Percentiles rank a stretch among this genome's conserved stretches.
Conservation (phyloP, 108 stramenopile species). For the Skeletonema menzelii region DNA sequence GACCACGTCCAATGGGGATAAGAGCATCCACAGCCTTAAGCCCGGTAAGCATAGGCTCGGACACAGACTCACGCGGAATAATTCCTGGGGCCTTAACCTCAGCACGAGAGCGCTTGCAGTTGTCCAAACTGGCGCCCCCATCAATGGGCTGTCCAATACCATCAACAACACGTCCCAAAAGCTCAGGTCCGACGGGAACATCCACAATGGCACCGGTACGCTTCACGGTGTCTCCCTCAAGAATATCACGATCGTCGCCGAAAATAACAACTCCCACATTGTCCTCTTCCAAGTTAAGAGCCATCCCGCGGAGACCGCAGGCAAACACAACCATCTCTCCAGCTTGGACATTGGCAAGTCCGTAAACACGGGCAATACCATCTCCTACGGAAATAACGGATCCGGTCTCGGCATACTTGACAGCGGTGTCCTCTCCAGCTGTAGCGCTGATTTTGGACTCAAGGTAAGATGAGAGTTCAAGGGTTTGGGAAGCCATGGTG, state of each 20-base stretch:
- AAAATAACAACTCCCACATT: conserved; percentile 99
- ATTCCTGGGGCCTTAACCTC: conserved; percentile 99
- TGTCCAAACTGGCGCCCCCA: conserved; percentile 93
- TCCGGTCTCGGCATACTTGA: conserved; percentile 96
- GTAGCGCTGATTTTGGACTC: conserved; percentile 93
- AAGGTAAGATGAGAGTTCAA: conserved; percentile 96
- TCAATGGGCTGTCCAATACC: conserved; percentile 98
- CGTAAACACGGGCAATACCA: conserved; percentile 99
- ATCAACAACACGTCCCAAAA: conserved; percentile 98
- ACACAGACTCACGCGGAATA: conserved; percentile 99
- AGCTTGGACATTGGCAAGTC: conserved; percentile 99
- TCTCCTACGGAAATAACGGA: conserved; percentile 99
- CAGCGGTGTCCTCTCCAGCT: conserved; percentile 83
- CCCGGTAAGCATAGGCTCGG: conserved; percentile 99
- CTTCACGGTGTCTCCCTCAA: conserved; percentile 99
- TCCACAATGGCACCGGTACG: conserved; percentile 99
- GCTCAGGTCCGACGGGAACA: conserved; percentile 97
- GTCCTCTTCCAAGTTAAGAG: conserved; percentile 99
- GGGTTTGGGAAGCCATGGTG: conserved; percentile 89
- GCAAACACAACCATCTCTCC: conserved; percentile 99
- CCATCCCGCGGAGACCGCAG: conserved; percentile 97
- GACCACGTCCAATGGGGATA: conserved; percentile 99
- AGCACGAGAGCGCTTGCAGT: conserved; percentile 96
- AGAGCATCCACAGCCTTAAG: conserved; percentile 99
- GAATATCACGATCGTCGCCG: conserved; percentile 99